Base-by-base conservation (phyloP, 768 basidiomycete species). In the Tricholomella constricta region DNA sequence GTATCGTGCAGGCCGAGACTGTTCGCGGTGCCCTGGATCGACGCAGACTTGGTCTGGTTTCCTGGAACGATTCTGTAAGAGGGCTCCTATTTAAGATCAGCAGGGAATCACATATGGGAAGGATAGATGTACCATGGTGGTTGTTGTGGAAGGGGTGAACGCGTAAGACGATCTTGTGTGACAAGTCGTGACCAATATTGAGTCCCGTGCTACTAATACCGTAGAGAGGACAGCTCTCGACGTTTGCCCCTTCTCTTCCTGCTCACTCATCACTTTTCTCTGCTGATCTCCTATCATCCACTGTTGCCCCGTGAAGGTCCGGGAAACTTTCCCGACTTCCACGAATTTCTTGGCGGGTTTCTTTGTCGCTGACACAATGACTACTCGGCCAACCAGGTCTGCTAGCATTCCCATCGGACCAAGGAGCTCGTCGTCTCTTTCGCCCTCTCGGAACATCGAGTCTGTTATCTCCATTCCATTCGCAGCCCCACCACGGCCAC, bases 1-100 rank as follows among this genome's bases (percentile, higher is more conserved):
- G 91, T 84, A 68, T 98, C 94, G 68, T 97, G 96, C 1, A 94
- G 77, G 35, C 94, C 95, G 48, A 91, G 73, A 57, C 78, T 78
- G 69, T 88, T 89, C 47, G 83, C 79, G 6, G 85, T 91, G 66
- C 85, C 79, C 54, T 80, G 70, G 41, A 89, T 65, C 4, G 89
- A 83, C 2, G 87, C 89, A 11, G 79, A 72, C 69, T 87, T 85
- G 45, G 78, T 64, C 36, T 70, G 64, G 48, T 65, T 61, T 6
- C 77, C 69, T 14, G 91, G 91, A 2, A 88, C 82, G 57, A 93
- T 71, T 59, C 83, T 81, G 51, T 84, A 70, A 29, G 88, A 83
- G 12, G 79, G 67, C 42, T 80, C 73, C 77, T 78, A 29, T 19
- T 14, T 19, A 26, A 43, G 4, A 11, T 54, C 11, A 51, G 45